A percentile compares a stretch with the other conserved stretches of the same genome.
Conservation (phyloP, 208 protist species). For the Wallacemonas sp. region DNA sequence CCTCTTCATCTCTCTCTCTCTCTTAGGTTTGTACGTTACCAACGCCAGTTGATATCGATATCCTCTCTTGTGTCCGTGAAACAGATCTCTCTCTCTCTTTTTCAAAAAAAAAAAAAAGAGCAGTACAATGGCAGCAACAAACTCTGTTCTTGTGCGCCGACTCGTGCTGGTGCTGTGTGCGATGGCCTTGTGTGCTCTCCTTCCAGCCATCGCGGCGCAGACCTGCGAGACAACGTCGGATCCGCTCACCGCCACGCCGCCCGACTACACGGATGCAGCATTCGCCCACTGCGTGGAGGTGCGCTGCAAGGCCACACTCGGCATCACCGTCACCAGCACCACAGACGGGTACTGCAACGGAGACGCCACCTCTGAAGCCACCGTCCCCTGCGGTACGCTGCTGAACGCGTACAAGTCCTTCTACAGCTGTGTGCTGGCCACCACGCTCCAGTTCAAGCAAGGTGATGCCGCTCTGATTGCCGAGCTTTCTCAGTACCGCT, state of each 20-base stretch:
- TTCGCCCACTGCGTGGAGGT: conserved; percentile 23
- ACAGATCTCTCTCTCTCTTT: too few species aligned
- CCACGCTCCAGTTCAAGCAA: conserved; percentile 1
- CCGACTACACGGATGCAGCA: conserved; percentile 18
- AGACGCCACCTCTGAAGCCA: conserved; percentile 25
- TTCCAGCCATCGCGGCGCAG: conserved; percentile 6
- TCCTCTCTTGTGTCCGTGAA: too few species aligned
- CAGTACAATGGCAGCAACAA: not conserved
- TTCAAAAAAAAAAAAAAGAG: conserved; percentile 1
- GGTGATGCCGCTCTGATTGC: not conserved
- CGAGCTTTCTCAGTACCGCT: conserved; percentile 16
- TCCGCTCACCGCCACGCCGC: conserved; percentile 16
- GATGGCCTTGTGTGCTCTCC: not conserved
- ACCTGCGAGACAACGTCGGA: conserved; percentile 22
- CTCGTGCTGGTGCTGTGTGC: not conserved
- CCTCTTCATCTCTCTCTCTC: too few species aligned
- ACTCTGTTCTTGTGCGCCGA: not conserved
- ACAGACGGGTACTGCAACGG: conserved; percentile 35
- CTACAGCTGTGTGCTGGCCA: conserved; percentile 38
- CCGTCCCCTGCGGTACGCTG: conserved; percentile 24
- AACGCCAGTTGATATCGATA: too few species aligned
- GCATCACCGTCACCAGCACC: conserved; percentile 12
- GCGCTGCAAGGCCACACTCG: conserved; percentile 32
- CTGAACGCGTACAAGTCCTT: conserved; percentile 34
- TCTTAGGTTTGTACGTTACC: too few species aligned